Evolutionary conservation across 257 asterid species (phyloP), one percentile per base, ranked within the genome.

Genomic region (Lycium ferocissimum): DNA sequence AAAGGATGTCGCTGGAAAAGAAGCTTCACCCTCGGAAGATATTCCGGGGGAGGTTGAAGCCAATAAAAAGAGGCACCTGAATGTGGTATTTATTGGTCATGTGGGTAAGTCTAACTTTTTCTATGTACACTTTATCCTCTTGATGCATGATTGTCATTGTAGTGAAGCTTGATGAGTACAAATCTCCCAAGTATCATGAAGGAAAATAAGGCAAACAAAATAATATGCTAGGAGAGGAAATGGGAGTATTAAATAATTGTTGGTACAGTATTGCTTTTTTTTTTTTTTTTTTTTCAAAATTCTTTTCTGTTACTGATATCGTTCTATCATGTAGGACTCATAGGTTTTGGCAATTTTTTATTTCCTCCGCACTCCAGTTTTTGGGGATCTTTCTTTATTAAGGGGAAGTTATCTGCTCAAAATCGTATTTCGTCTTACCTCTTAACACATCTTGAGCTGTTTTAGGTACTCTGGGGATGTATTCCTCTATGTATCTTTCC

Each of bases 1-100:
- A 35, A 67, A 83, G 78, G 85, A 56, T 10, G 11, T 11, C 33
- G 33, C n/a, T 49, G 85, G 63, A 53, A 83, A 83, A 59, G 78
- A 83, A 83, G 35, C 62, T 43, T 57, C 80, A 66, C 20, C 69
- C 35, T 20, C 26, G 10, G 85, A 83, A 33, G 85, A 81, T 81
- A 49, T 38, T 63, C 40, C 12, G 11, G 22, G 87, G 47, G 95
- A 86, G 84, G 85, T 3, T 80, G 95, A 91, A 49, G 89, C 80
- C 56, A 90, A 76, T 20, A 90, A 18, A 35, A 96, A 97, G 91
- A 89, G 99, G 37, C 99, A 97, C 84, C 87, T 97, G 90, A 97
- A 97, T 91, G 99, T 92, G 85, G 99, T 97, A 47, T 97, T 95
- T 86, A 97, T 95, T 65, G 99, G 99, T 62, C 99, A 97, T 81